Conservation (phyloP, 169 alveolate species). For the Neospora caninum region DNA sequence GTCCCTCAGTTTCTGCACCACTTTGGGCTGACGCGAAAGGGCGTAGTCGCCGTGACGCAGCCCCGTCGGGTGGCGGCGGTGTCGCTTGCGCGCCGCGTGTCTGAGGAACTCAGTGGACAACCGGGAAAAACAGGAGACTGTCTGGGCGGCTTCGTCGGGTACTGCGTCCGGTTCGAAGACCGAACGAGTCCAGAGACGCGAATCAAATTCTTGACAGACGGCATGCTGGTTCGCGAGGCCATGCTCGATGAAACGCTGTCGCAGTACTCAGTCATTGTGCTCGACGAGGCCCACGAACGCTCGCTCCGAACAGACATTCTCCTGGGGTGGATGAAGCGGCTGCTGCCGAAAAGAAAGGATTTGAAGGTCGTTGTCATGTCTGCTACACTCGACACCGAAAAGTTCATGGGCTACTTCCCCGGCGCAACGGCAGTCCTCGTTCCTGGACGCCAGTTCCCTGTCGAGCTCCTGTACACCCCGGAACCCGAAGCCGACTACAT, state of each 20-base stretch:
- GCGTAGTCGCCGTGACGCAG: constrained; percentile 94
- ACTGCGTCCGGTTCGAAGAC: constrained; percentile 91
- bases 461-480: constrained; percentile 84
- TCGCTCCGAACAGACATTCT: constrained; percentile 97
- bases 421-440: constrained; percentile 75
- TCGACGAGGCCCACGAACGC: constrained; percentile 99
- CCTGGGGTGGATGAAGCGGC: constrained; percentile 93
- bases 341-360: constrained; percentile 88
- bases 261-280: constrained; percentile 93
- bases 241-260: constrained; percentile 91
- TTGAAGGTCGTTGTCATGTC: constrained; percentile 95
- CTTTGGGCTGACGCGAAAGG: constrained; percentile 83
- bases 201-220: constrained; percentile 98
- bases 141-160: constrained; percentile 75
- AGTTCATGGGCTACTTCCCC: constrained; percentile 93
- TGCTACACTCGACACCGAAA: constrained; percentile 98
- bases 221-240: constrained; percentile 98
- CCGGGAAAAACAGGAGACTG: constrained; percentile 50
- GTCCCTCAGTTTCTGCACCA: constrained; percentile 96
- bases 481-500: constrained; percentile 97
- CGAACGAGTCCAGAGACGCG: constrained; percentile 93
- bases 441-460: constrained; percentile 97
- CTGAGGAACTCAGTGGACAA: constrained; percentile 95
- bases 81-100: constrained; percentile 96
- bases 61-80: constrained; percentile 99